Evolutionary conservation across 164 flowering plant genomes (phyloP).

Genomic region (Euptelea pleiosperma): DNA sequence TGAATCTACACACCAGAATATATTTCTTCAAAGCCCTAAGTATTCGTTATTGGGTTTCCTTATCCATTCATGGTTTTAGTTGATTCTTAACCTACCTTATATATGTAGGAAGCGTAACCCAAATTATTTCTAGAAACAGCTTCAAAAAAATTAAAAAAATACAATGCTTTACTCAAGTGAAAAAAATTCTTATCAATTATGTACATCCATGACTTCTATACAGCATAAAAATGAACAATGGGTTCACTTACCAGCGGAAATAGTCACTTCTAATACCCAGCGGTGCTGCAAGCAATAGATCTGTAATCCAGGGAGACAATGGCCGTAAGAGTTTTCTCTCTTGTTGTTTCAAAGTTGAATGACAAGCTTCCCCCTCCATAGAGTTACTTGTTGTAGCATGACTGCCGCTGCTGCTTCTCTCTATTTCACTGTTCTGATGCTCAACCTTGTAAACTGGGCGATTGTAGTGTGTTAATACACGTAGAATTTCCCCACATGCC

Average conservation of each 20-base stretch:
- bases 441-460: slow-evolving; percentile 85
- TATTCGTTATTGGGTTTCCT: no score
- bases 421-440: slow-evolving; percentile 44
- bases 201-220: no score
- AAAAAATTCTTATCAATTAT: no score
- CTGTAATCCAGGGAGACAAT: slow-evolving; percentile 94
- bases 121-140: no score
- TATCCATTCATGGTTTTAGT: no score
- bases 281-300: slow-evolving; percentile 93
- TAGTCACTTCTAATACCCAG: slow-evolving; percentile 90
- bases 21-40: no score
- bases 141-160: no score
- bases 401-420: slow-evolving; percentile 56
- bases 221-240: background rate
- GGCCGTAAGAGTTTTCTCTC: slow-evolving; percentile 87
- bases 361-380: slow-evolving; percentile 27
- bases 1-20: no score
- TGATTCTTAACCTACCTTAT: no score
- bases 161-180: no score
- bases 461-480: slow-evolving; percentile 88
- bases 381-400: slow-evolving; percentile 61
- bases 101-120: no score
- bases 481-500: slow-evolving; percentile 91
- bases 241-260: slow-evolving; percentile 73
- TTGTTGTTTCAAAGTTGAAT: slow-evolving; percentile 32